Evolutionary conservation across 495 filamentous ascomycete species (phyloP).

Genomic region (Tuber brumale): DNA sequence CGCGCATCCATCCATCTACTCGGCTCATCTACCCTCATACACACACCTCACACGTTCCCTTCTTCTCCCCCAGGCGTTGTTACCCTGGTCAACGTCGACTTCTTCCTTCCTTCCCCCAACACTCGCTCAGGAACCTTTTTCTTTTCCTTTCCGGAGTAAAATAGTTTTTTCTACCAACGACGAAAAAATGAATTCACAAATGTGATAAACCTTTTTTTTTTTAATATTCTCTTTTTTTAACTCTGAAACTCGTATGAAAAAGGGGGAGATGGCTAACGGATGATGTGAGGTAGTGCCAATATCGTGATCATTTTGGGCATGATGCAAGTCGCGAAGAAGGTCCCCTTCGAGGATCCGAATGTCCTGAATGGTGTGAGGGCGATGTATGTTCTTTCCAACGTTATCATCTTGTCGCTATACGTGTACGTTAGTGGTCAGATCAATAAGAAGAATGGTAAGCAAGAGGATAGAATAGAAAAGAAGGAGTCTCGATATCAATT

Average conservation of each 20-base stretch:
- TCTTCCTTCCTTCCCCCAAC: background rate
- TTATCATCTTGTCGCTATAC: conserved; percentile 78
- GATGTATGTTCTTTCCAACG: conserved; percentile 76
- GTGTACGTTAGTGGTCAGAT: conserved; percentile 74
- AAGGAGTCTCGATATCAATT: conserved; percentile 20
- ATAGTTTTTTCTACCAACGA: background rate
- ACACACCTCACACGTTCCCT: background rate
- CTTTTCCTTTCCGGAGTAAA: background rate
- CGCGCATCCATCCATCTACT: background rate
- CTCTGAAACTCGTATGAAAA: conserved; percentile 9
- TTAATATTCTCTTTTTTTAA: background rate
- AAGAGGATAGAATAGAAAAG: background rate
- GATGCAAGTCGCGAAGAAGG: conserved; percentile 96
- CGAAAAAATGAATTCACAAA: conserved; percentile 39
- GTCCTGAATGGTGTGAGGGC: conserved; percentile 77
- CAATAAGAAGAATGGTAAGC: conserved; percentile 88
- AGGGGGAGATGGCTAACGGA: conserved; percentile 2
- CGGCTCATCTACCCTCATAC: background rate
- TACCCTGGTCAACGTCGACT: background rate
- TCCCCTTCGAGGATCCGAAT: conserved; percentile 86
- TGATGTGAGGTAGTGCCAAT: conserved; percentile 62
- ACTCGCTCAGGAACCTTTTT: background rate
- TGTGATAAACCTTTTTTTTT: conserved; percentile 19
- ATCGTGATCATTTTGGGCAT: conserved; percentile 89
- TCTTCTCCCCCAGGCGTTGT: background rate